These are phyloP conservation scores for Gleditsia sinensis DNA, from an alignment of 306 rosid species.

Conservation along the genomic window DNA sequence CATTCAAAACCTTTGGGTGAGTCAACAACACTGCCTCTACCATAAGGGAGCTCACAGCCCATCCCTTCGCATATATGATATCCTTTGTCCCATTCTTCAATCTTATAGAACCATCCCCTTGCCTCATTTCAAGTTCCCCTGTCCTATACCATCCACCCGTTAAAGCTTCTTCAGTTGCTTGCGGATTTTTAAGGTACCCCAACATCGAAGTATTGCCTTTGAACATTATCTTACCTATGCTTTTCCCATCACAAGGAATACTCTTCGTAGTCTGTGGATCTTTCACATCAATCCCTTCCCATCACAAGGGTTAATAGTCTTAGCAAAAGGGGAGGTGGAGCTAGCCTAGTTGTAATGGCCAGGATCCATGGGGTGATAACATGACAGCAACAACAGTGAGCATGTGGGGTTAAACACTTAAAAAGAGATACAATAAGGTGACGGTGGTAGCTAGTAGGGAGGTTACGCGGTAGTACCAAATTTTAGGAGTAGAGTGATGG, in stretches of 20 bases:
- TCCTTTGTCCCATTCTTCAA: constrained; percentile 79
- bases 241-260: constrained; percentile 64
- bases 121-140: constrained; percentile 66
- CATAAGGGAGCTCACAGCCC: constrained; percentile 63
- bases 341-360: too few species aligned
- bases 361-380: too few species aligned
- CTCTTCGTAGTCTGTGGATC: constrained; percentile 64
- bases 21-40: constrained; percentile 72
- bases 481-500: neutral
- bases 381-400: neutral
- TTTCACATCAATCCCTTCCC: constrained; percentile 69
- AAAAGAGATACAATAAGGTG: neutral
- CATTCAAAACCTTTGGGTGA: constrained; percentile 68
- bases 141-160: constrained; percentile 79
- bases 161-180: constrained; percentile 53
- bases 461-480: too few species aligned
- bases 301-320: constrained; percentile 27
- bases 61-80: constrained; percentile 42
- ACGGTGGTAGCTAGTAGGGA: neutral
- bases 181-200: constrained; percentile 57
- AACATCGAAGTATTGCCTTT: constrained; percentile 66
- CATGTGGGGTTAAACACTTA: neutral
- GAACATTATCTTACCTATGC: constrained; percentile 79
- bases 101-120: constrained; percentile 52
- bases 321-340: neutral